Conservation (phyloP, 352 stramenopile genomes). For the Pythium insidiosum region DNA sequence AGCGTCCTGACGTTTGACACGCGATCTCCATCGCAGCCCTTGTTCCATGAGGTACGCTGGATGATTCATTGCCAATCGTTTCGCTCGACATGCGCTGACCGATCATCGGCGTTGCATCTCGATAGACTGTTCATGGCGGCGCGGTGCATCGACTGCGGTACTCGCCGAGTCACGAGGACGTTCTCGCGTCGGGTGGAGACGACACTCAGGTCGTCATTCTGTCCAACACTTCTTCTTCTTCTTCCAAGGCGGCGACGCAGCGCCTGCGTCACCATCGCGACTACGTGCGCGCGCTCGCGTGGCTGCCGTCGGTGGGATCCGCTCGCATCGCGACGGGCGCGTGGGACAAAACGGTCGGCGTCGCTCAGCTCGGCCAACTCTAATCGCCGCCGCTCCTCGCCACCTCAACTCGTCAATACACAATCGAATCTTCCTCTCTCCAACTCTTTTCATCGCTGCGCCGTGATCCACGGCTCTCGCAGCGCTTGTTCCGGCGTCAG, state of each 20-base stretch:
- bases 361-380: constrained; percentile 18
- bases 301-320: constrained; percentile 17
- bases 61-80: too few species aligned
- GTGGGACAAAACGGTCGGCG: constrained; percentile 58
- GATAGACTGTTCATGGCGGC: constrained; percentile 25
- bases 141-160: constrained; percentile 61
- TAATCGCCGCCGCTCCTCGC: constrained; percentile 8
- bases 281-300: constrained; percentile 68
- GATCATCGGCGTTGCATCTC: constrained; percentile 1
- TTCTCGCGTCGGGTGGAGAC: constrained; percentile 57
- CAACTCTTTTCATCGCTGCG: background rate
- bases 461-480: constrained; percentile 46
- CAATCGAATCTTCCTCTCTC: background rate
- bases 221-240: constrained; percentile 4
- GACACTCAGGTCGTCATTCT: constrained; percentile 47
- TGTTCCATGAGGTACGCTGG: too few species aligned
- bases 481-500: constrained; percentile 49
- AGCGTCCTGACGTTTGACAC: constrained; percentile 62
- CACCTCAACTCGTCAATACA: background rate
- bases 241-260: background rate
- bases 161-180: constrained; percentile 43
- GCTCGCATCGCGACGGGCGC: constrained; percentile 31
- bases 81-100: too few species aligned
- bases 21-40: constrained; percentile 28
- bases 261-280: constrained; percentile 24